Conservation (phyloP, 129 eudicot genomes). For the Sambucus nigra region DNA sequence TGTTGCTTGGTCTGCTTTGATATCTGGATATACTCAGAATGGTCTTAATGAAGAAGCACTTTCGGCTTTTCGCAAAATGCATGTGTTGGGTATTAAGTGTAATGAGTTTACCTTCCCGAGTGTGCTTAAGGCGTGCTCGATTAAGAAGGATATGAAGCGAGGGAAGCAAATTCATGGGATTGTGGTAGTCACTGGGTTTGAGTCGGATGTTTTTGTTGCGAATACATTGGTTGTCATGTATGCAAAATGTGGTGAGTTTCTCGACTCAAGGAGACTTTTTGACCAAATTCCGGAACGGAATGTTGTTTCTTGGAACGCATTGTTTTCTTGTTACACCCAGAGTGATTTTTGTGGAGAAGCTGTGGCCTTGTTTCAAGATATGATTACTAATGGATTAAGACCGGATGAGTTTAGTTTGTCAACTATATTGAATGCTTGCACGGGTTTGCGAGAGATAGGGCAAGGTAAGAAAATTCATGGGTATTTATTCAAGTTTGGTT, state of each 20-base stretch:
- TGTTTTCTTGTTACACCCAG: slow-evolving; percentile 44
- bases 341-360: background rate
- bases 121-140: slow-evolving; percentile 75
- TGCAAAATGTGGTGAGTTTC: slow-evolving; percentile 54
- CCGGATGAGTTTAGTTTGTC: slow-evolving; percentile 86
- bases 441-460: slow-evolving; percentile 43
- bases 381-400: slow-evolving; percentile 43
- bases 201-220: slow-evolving; percentile 60
- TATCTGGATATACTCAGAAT: slow-evolving; percentile 76
- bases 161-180: slow-evolving; percentile 75
- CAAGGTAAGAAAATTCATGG: slow-evolving; percentile 70
- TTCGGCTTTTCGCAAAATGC: slow-evolving; percentile 52
- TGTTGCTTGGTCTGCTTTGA: slow-evolving; percentile 88
- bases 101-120: slow-evolving; percentile 74
- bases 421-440: slow-evolving; percentile 61
- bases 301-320: slow-evolving; percentile 37
- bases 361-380: slow-evolving; percentile 55
- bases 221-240: slow-evolving; percentile 72
- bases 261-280: slow-evolving; percentile 47
- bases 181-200: slow-evolving; percentile 57
- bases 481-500: slow-evolving; percentile 64
- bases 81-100: slow-evolving; percentile 46
- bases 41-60: slow-evolving; percentile 51
- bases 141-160: slow-evolving; percentile 39
- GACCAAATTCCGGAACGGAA: slow-evolving; percentile 43